These are phyloP conservation scores for Sporothrix pallida DNA, from an alignment of 2,329 filamentous ascomycete genomes.

Conservation along the genomic window DNA sequence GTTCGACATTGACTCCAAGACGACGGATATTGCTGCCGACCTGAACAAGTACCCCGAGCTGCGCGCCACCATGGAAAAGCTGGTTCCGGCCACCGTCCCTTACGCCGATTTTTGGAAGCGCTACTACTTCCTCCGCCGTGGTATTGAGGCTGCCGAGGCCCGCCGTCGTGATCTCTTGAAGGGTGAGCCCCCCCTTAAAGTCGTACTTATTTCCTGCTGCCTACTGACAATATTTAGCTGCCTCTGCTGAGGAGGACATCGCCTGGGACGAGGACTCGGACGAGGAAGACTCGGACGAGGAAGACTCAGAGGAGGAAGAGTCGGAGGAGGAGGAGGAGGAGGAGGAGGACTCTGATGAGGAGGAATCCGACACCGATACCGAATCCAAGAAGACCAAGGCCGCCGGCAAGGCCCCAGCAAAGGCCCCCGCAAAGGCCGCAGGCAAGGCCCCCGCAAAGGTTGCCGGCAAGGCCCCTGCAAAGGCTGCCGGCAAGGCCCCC, in stretches of 20 bases:
- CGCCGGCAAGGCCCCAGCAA: slow-evolving; percentile 16
- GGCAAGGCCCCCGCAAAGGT: slow-evolving; percentile 29
- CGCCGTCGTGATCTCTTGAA: slow-evolving; percentile 87
- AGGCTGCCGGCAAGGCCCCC: slow-evolving; percentile 1
- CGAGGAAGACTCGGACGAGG: slow-evolving; percentile 13
- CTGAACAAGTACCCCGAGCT: slow-evolving; percentile 86
- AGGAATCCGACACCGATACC: slow-evolving; percentile 6
- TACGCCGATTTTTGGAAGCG: slow-evolving; percentile 91
- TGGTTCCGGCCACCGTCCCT: slow-evolving; percentile 91
- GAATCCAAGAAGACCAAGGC: slow-evolving; percentile 42
- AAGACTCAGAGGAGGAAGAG: slow-evolving; percentile 31
- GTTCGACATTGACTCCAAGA: slow-evolving; percentile 85
- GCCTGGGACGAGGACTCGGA: slow-evolving; percentile 67
- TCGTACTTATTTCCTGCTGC: slow-evolving; percentile 35
- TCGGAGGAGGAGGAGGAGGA: slow-evolving; percentile 45
- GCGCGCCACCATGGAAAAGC: slow-evolving; percentile 86
- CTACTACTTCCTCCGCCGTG: slow-evolving; percentile 93
- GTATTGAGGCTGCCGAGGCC: slow-evolving; percentile 91
- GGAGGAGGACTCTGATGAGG: slow-evolving; percentile 59
- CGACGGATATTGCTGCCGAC: slow-evolving; percentile 79
- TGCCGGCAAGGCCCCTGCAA: slow-evolving; percentile 37
- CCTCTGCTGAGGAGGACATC: slow-evolving; percentile 73
- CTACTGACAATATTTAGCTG: slow-evolving; percentile 57
- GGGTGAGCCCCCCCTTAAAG: slow-evolving; percentile 58
- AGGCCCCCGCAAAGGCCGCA: neutral